Base-by-base conservation (phyloP, 495 filamentous ascomycete genomes). In the Hypoxylon subgilvum region DNA sequence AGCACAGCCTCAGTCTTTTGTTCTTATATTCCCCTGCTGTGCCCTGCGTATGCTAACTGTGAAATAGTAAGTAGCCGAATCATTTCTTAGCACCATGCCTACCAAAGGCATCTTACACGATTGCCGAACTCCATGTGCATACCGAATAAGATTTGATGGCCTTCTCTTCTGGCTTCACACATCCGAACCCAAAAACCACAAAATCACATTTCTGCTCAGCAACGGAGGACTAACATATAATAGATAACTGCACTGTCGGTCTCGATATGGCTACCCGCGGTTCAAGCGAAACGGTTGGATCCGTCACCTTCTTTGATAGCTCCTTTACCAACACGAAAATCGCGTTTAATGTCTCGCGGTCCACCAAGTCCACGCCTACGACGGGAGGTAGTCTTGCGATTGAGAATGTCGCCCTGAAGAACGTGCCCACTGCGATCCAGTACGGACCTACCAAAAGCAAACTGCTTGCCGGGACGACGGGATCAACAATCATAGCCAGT, bases 281-380 rank as follows among this genome's bases (percentile, higher is more conserved):
- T 44, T 36, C 32, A 1, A 52, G 46, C 25, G 84, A 88, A 69
- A 80, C 78, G 12, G 88, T 90, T 27, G 88, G 89, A 43, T 90
- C 88, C 0, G 81, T 92, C 25, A 73, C 88, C 41, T 76, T 97
- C 57, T 79, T 91, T 14, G 92, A 97, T 74, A 90, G 85, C 70
- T 83, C 73, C 1, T 85, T 96, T 63, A 85, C 73, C 40, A 85
- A 88, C 69, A 90, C 87, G 1, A 80, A 82, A 5, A 65, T 80
- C 60, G 72, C 79, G 55, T 71, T 77, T 52, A 67, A 71, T 31
- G 72, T 75, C 47, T 82, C 78, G 61, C 73, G 82, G 66, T 69
- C 70, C 36, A 70, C 81, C 48, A 78, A 75, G 3, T 80, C 79
- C 49, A 64, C 69, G 3, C 74, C 67, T 2, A 71, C 72, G n/a